Evolutionary conservation across 345 rosid species (phyloP), one percentile per base, ranked within the genome.

Genomic region (Rhodamnia rubescens): DNA sequence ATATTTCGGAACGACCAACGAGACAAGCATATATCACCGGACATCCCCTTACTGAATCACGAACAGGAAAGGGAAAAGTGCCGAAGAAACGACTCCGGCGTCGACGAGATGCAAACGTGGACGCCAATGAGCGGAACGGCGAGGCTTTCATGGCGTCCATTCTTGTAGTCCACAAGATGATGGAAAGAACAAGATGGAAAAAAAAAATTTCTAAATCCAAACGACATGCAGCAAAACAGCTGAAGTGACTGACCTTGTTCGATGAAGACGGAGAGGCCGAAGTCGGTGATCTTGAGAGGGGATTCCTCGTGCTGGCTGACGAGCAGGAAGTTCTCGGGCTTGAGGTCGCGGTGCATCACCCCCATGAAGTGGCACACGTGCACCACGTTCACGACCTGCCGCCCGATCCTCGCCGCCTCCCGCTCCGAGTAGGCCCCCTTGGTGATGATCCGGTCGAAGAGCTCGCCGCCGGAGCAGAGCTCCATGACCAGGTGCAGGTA

Each of bases 291-390:
- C 90, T 97, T 97, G 26, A 97, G 85, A 1, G 90, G 90, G 74
- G 98, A 91, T 26, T 89, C 87, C 9, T 92, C 90, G 8, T 88
- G 93, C 20, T 83, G 88, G 89, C 88, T 92, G 85, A 88, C 91
- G 64, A 97, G 86, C 91, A 97, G 89, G 93, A 97, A 95, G 87
- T 97, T 96, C 93, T 97, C 98, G 20, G 99, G 99, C 93, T 97
- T 97, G 87, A 97, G 88, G 86, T 97, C 98, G 78, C 96, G 90
- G 64, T 97, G 99, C 88, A 95, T 91, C 85, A 97, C 98, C 6
- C 99, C 99, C 98, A 96, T 95, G 82, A 96, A 96, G 89, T 95
- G 98, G 86, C 99, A 97, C 55, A 90, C 98, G 85, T 95, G 96
- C 50, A 95, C 98, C 83, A 96, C 96, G 86, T 94, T 96, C 85